Evolutionary conservation across 768 basidiomycete species (phyloP).

Genomic region (Russula emetica): DNA sequence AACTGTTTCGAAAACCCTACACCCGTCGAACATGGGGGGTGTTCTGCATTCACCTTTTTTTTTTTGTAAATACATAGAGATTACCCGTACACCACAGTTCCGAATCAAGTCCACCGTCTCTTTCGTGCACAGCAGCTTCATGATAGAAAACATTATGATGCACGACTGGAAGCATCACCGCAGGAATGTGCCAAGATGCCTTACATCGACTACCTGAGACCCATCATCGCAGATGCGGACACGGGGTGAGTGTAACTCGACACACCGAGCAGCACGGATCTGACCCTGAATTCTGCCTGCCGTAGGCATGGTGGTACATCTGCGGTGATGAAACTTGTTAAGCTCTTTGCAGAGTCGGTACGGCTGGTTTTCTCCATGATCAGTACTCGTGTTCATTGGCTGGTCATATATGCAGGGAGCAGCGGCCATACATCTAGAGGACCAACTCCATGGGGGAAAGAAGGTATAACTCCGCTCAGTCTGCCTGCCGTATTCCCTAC

Average conservation of each 20-base stretch:
- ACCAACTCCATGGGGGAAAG: slow-evolving; percentile 92
- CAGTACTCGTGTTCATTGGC: slow-evolving; percentile 13
- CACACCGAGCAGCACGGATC: slow-evolving; percentile 11
- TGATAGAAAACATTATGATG: slow-evolving; percentile 90
- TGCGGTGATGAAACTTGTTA: slow-evolving; percentile 90
- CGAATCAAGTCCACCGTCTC: slow-evolving; percentile 89
- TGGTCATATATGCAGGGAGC: slow-evolving; percentile 55
- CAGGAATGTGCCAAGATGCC: slow-evolving; percentile 67
- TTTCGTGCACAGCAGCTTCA: slow-evolving; percentile 91
- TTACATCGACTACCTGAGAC: slow-evolving; percentile 82
- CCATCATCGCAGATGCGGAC: slow-evolving; percentile 93
- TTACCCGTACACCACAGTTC: slow-evolving; percentile 94
- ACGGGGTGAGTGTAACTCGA: slow-evolving; percentile 63
- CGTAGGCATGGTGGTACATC: slow-evolving; percentile 89
- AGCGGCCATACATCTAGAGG: slow-evolving; percentile 87
- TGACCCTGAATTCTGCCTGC: slow-evolving; percentile 2
- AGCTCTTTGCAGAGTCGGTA: slow-evolving; percentile 91
- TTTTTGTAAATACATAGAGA: slow-evolving; percentile 50
- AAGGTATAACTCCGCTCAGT: slow-evolving; percentile 46
- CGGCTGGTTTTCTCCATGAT: slow-evolving; percentile 25
- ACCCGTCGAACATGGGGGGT: not conserved
- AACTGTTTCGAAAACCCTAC: not conserved
- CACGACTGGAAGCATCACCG: slow-evolving; percentile 60
- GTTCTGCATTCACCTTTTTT: not conserved
- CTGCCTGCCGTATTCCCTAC: not conserved